These are phyloP conservation scores for Ogataea corticis DNA, from an alignment of 805 yeast species.

Conservation along the genomic window DNA sequence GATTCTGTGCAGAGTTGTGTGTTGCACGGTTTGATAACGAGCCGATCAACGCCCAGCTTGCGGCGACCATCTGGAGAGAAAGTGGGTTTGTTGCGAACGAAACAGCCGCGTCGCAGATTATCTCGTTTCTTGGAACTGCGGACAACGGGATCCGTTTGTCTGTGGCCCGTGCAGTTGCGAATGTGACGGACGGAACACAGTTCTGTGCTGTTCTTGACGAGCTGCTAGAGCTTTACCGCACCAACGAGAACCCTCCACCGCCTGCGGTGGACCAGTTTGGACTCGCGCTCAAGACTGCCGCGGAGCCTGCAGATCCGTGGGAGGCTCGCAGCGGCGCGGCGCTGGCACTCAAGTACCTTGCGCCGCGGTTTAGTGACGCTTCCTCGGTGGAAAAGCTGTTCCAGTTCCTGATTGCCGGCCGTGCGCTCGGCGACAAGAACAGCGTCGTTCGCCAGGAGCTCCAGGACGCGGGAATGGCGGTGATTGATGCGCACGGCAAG, in stretches of 20 bases:
- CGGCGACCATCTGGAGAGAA: slow-evolving; percentile 84
- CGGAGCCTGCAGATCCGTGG: slow-evolving; percentile 74
- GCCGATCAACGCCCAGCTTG: slow-evolving; percentile 58
- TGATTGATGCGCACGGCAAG: slow-evolving; percentile 68
- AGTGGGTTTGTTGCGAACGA: slow-evolving; percentile 51
- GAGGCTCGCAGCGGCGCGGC: slow-evolving; percentile 81
- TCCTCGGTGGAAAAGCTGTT: slow-evolving; percentile 55
- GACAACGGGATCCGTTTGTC: slow-evolving; percentile 74
- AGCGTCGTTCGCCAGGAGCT: slow-evolving; percentile 73
- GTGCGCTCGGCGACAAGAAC: slow-evolving; percentile 76
- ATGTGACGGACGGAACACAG: too few species aligned
- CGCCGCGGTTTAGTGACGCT: slow-evolving; percentile 44
- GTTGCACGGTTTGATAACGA: slow-evolving; percentile 77
- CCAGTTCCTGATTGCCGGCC: slow-evolving; percentile 53
- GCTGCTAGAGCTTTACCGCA: slow-evolving; percentile 57
- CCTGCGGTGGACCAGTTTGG: slow-evolving; percentile 81
- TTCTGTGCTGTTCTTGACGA: slow-evolving; percentile 41
- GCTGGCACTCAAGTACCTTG: slow-evolving; percentile 55
- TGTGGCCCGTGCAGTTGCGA: slow-evolving; percentile 66
- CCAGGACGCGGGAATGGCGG: slow-evolving; percentile 83
- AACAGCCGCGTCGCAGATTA: slow-evolving; percentile 47
- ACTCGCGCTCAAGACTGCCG: slow-evolving; percentile 60
- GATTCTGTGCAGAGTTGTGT: slow-evolving; percentile 59
- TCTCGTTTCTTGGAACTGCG: slow-evolving; percentile 48
- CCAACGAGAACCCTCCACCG: slow-evolving; percentile 70